phyloP scores from a whole-genome alignment of 805 yeast species.

The Yarrowia phangngaensis region DNA sequence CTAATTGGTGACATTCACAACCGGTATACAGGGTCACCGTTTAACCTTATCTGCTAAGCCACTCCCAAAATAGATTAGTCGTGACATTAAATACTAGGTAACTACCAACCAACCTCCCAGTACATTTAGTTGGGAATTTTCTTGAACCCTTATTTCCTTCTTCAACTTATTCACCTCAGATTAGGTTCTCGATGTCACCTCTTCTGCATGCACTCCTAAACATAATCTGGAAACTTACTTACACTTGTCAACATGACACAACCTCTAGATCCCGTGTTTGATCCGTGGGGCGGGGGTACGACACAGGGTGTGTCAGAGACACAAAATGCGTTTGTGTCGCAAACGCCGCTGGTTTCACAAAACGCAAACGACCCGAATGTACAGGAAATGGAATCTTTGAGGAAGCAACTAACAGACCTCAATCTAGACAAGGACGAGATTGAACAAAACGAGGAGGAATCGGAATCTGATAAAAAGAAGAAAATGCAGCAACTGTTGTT shows the following conservation, averaged over 20 bases:
- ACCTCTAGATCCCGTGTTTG: constrained; percentile 21
- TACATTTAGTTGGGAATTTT: too few species aligned
- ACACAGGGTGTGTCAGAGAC: not conserved
- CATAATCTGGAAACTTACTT: not conserved
- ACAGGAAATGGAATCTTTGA: constrained; percentile 12
- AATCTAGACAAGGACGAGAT: constrained; percentile 11
- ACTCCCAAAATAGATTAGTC: too few species aligned
- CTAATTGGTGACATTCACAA: too few species aligned
- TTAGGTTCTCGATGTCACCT: too few species aligned
- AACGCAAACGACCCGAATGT: not conserved
- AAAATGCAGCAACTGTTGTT: constrained; percentile 37
- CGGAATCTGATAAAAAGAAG: constrained; percentile 29
- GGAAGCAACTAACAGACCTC: constrained; percentile 15
- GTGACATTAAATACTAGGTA: too few species aligned
- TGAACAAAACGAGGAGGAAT: constrained; percentile 29
- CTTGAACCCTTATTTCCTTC: too few species aligned
- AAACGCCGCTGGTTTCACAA: not conserved
- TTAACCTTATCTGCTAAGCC: too few species aligned
- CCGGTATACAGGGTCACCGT: too few species aligned
- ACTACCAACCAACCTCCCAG: too few species aligned
- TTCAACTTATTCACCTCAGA: too few species aligned
- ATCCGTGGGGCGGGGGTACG: constrained; percentile 27
- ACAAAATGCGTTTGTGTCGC: not conserved
- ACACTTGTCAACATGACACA: not conserved
- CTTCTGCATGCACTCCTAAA: too few species aligned